Conservation (phyloP, 192 early-diverging fungal genomes). For the Pecoramyces ruminantium region DNA sequence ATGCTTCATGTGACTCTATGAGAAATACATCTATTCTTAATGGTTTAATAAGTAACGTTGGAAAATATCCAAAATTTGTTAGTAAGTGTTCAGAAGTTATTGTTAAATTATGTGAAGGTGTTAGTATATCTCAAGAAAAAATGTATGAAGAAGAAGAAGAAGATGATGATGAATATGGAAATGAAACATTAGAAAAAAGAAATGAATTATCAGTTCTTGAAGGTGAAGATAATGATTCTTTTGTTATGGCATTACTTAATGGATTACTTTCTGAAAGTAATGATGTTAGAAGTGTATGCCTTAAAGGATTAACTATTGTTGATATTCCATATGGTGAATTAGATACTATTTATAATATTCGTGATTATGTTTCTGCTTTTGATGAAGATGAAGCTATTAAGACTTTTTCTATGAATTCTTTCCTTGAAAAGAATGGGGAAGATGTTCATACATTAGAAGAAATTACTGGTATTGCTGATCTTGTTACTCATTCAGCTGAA, state of each 20-base stretch:
- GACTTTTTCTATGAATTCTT: conserved; percentile 14
- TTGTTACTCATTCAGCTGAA: conserved; percentile 21
- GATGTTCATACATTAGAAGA: neutral
- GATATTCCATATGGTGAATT: neutral
- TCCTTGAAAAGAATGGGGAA: neutral
- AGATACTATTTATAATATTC: neutral
- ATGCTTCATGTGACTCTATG: conserved; percentile 8
- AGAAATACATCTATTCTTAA: conserved; percentile 9
- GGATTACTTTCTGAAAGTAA: conserved; percentile 48
- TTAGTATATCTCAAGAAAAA: neutral
- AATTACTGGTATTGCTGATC: neutral
- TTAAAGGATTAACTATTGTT: conserved; percentile 19
- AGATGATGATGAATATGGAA: conserved; percentile 12
- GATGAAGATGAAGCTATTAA: conserved; percentile 20
- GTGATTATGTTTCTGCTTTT: neutral
- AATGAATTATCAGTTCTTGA: conserved; percentile 10
- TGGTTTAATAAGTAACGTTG: conserved; percentile 15
- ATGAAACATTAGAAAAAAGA: conserved; percentile 3
- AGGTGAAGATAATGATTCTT: conserved; percentile 19
- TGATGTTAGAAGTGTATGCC: conserved; percentile 43
- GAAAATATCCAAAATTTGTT: conserved; percentile 18
- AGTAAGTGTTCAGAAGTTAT: conserved; percentile 13
- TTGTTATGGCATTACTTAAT: conserved; percentile 36
- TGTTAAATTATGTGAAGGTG: conserved; percentile 4
- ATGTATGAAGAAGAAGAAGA: conserved; percentile 3